Conservation (phyloP, 1,284 basidiomycete genomes). For the Leccinum fallax region DNA sequence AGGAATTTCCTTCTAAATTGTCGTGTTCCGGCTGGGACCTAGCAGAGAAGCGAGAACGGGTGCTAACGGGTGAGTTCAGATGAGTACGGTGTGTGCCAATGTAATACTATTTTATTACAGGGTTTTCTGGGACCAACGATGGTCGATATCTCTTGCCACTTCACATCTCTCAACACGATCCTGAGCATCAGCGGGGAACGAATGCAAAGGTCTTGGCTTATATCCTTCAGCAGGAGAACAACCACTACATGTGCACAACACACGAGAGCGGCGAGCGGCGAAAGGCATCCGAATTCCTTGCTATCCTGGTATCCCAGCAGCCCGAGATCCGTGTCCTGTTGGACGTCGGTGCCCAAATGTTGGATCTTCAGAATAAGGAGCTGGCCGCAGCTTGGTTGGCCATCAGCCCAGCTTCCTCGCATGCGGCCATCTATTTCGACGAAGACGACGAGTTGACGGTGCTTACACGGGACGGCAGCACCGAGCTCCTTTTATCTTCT, state of each 20-base stretch:
- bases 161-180: background rate
- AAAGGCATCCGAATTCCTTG: background rate
- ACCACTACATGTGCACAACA: background rate
- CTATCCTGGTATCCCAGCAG: background rate
- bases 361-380: background rate
- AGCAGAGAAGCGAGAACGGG: conserved; percentile 38
- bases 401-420: background rate
- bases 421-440: background rate
- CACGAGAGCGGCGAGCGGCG: background rate
- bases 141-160: background rate
- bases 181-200: background rate
- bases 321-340: background rate
- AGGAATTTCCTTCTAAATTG: conserved; percentile 50
- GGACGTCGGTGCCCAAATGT: conserved; percentile 1
- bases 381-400: background rate
- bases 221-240: background rate
- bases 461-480: background rate
- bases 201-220: background rate
- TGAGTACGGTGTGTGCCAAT: background rate
- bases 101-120: conserved; percentile 2
- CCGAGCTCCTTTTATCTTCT: background rate
- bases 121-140: background rate
- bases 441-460: background rate
- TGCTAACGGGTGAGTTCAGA: conserved; percentile 24
- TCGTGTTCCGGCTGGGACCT: conserved; percentile 57